Evolutionary conservation across 495 filamentous ascomycete genomes (phyloP).

Genomic region (Hyaloscypha bicolor): DNA sequence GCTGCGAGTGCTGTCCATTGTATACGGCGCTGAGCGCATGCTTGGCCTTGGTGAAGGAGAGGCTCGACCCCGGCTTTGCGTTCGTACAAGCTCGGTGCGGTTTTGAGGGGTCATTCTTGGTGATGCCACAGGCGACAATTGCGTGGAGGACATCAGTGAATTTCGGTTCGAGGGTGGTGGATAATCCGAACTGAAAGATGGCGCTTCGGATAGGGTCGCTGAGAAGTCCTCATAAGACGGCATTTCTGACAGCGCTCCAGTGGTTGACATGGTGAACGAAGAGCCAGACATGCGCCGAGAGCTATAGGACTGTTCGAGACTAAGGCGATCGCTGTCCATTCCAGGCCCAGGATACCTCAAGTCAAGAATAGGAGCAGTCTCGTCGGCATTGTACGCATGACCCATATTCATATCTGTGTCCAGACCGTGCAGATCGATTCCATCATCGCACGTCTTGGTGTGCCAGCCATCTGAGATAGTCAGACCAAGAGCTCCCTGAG

Average conservation of each 20-base stretch:
- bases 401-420: slow-evolving; percentile 55
- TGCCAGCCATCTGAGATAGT: slow-evolving; percentile 49
- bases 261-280: slow-evolving; percentile 59
- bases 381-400: slow-evolving; percentile 57
- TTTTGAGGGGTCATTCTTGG: slow-evolving; percentile 60
- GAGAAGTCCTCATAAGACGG: slow-evolving; percentile 63
- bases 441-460: slow-evolving; percentile 52
- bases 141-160: slow-evolving; percentile 60
- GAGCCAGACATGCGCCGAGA: slow-evolving; percentile 59
- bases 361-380: slow-evolving; percentile 57
- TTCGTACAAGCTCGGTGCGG: slow-evolving; percentile 56
- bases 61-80: slow-evolving; percentile 60
- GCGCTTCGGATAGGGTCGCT: slow-evolving; percentile 55
- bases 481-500: slow-evolving; percentile 24
- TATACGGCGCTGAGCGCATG: slow-evolving; percentile 66
- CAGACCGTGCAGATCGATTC: slow-evolving; percentile 46
- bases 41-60: slow-evolving; percentile 67
- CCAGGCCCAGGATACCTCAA: slow-evolving; percentile 42
- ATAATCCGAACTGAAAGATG: slow-evolving; percentile 58
- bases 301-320: slow-evolving; percentile 37
- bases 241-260: slow-evolving; percentile 58
- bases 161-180: slow-evolving; percentile 58
- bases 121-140: slow-evolving; percentile 60
- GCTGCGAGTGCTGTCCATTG: slow-evolving; percentile 57
- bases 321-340: slow-evolving; percentile 32